Evolutionary conservation across 2,329 filamentous ascomycete species (phyloP).

Genomic region (Talaromyces sp.): DNA sequence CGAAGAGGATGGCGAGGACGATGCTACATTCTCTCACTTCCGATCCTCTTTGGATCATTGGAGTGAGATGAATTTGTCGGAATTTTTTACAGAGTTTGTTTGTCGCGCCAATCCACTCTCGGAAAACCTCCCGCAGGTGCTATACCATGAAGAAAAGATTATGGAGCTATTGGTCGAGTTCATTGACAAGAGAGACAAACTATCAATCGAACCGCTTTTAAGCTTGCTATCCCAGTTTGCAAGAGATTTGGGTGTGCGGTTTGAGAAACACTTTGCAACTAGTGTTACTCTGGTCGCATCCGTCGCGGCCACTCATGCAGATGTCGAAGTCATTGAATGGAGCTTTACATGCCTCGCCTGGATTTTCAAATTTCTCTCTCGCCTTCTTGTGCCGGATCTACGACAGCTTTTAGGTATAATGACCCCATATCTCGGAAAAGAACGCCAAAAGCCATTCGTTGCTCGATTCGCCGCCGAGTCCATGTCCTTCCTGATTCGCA

Average conservation of each 20-base stretch:
- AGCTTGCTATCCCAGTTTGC: constrained; percentile 88
- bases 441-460: constrained; percentile 77
- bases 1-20: constrained; percentile 66
- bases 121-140: constrained; percentile 84
- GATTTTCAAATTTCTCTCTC: constrained; percentile 93
- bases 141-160: constrained; percentile 84
- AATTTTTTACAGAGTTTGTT: constrained; percentile 71
- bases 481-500: constrained; percentile 87
- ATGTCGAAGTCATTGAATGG: constrained; percentile 93
- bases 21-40: constrained; percentile 79
- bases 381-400: constrained; percentile 78
- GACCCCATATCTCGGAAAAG: constrained; percentile 75
- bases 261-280: constrained; percentile 79
- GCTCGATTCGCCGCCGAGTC: constrained; percentile 91
- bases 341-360: constrained; percentile 91
- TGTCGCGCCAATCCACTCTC: constrained; percentile 69
- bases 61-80: constrained; percentile 84
- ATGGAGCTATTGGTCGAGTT: constrained; percentile 70
- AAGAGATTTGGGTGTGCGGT: constrained; percentile 81
- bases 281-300: constrained; percentile 70
- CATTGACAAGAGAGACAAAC: constrained; percentile 70
- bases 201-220: constrained; percentile 78
- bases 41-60: constrained; percentile 77
- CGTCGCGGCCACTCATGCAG: constrained; percentile 70
- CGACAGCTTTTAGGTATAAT: constrained; percentile 79